A percentile compares a stretch with the other conserved stretches of the same genome.
These are phyloP conservation scores for Eimeria necatrix DNA, from an alignment of 169 alveolate species.

Conservation along the genomic window DNA sequence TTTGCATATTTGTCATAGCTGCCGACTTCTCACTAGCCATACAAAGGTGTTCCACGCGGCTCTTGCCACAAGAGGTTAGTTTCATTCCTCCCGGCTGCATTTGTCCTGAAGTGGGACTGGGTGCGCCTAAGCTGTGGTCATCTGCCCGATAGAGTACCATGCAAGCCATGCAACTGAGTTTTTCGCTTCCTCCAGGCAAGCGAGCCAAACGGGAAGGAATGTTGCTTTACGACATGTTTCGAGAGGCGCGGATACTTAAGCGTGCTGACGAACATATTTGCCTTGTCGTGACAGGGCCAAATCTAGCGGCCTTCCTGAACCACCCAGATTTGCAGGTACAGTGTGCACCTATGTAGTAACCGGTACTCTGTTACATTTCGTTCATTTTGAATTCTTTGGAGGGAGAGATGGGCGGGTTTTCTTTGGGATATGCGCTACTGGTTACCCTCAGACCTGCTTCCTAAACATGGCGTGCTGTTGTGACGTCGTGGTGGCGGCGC, in stretches of 20 bases:
- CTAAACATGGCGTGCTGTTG: conserved; percentile 84
- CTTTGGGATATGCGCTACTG: background rate
- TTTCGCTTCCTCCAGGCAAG: background rate
- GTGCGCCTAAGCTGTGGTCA: background rate
- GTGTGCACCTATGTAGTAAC: background rate
- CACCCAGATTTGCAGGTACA: conserved; percentile 75
- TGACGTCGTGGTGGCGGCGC: conserved; percentile 95
- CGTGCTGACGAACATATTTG: conserved; percentile 72
- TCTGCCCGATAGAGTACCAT: too few relatives aligned
- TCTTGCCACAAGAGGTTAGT: conserved; percentile 29
- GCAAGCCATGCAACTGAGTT: too few relatives aligned
- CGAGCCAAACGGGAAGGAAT: conserved; percentile 74
- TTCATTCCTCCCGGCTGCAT: background rate
- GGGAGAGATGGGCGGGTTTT: too few relatives aligned
- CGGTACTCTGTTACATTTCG: too few relatives aligned
- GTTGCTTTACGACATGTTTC: conserved; percentile 58
- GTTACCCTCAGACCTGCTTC: background rate
- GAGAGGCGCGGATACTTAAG: conserved; percentile 59
- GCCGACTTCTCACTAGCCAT: conserved; percentile 80
- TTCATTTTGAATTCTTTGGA: too few relatives aligned
- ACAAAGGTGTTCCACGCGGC: conserved; percentile 71
- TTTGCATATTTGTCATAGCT: conserved; percentile 93
- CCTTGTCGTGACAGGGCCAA: conserved; percentile 73
- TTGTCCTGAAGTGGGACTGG: background rate
- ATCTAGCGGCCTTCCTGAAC: conserved; percentile 65